phyloP scores from a whole-genome alignment of 2,329 filamentous ascomycete species.

The Thermoascus crustaceus region DNA sequence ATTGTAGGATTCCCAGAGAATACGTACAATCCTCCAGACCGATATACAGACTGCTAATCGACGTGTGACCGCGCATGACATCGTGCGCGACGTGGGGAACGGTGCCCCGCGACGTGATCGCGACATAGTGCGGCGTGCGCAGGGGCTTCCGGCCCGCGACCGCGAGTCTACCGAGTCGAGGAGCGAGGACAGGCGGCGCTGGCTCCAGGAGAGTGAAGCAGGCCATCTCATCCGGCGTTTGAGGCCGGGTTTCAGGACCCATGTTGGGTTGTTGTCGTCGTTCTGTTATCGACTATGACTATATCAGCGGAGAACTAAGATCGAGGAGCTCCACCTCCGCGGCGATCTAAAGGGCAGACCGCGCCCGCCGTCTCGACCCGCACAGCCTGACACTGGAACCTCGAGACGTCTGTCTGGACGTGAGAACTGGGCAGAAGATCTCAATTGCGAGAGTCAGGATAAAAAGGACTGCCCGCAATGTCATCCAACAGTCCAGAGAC shows the following conservation, averaged over 20 bases:
- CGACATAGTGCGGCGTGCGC: slow-evolving; percentile 75
- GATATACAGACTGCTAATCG: slow-evolving; percentile 64
- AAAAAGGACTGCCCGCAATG: slow-evolving; percentile 4
- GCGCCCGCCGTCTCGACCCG: no score
- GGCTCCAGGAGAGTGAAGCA: slow-evolving; percentile 29
- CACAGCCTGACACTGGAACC: no score
- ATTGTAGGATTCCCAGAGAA: no score
- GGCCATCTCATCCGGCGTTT: slow-evolving; percentile 25
- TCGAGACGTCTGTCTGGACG: no score
- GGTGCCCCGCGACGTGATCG: slow-evolving; percentile 70
- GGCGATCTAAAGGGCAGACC: slow-evolving; percentile 1
- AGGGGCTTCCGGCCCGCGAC: slow-evolving; percentile 58
- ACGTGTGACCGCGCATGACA: slow-evolving; percentile 58
- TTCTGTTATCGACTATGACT: not conserved
- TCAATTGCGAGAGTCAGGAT: no score
- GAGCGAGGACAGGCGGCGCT: slow-evolving; percentile 31
- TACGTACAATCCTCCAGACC: slow-evolving; percentile 85
- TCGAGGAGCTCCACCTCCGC: not conserved
- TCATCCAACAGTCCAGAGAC: slow-evolving; percentile 10
- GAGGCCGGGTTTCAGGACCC: slow-evolving; percentile 17
- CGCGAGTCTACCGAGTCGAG: slow-evolving; percentile 60
- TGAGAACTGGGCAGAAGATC: no score
- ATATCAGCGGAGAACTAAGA: slow-evolving; percentile 4
- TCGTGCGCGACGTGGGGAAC: slow-evolving; percentile 88
- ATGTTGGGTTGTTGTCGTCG: slow-evolving; percentile 12